Evolutionary conservation across 2,329 filamentous ascomycete species (phyloP).

Genomic region (Fusarium oxysporum): DNA sequence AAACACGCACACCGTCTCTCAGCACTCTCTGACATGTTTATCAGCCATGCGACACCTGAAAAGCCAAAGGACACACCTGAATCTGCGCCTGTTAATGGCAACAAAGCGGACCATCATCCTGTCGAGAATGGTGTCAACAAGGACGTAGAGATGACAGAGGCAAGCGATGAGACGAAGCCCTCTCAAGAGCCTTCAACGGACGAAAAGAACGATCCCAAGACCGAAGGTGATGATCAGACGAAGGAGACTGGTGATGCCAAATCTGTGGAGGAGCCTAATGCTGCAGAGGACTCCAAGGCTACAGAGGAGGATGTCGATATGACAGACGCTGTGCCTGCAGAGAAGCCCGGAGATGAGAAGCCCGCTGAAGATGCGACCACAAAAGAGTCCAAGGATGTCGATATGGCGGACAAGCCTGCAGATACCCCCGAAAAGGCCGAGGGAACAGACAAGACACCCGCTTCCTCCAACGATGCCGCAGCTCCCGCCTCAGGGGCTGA

Average conservation of each 20-base stretch:
- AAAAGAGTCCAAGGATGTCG: conserved; percentile 39
- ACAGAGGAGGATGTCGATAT: conserved; percentile 30
- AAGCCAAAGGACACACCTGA: conserved; percentile 36
- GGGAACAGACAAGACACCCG: conserved; percentile 19
- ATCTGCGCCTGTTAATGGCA: conserved; percentile 44
- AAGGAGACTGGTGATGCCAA: conserved; percentile 15
- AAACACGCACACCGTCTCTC: conserved; percentile 1
- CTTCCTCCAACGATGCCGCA: conserved; percentile 34
- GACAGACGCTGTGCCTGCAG: conserved; percentile 19
- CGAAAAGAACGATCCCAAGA: conserved; percentile 23
- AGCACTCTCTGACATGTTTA: conserved; percentile 41
- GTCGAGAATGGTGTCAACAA: conserved; percentile 44
- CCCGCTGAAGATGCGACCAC: conserved; percentile 8
- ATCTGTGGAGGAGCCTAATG: neutral
- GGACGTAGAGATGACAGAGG: conserved; percentile 41
- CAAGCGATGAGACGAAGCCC: conserved; percentile 24
- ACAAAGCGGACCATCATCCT: conserved; percentile 36
- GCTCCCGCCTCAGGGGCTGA: conserved; percentile 51
- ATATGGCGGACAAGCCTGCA: conserved; percentile 43
- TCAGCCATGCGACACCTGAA: conserved; percentile 46
- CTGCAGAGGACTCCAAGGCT: neutral
- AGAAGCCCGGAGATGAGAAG: conserved; percentile 10
- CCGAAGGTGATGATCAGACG: conserved; percentile 22
- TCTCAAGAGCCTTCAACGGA: conserved; percentile 4
- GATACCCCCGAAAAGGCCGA: conserved; percentile 31